These are phyloP conservation scores for Metschnikowia drakensbergensis DNA, from an alignment of 805 yeast genomes.

Conservation along the genomic window DNA sequence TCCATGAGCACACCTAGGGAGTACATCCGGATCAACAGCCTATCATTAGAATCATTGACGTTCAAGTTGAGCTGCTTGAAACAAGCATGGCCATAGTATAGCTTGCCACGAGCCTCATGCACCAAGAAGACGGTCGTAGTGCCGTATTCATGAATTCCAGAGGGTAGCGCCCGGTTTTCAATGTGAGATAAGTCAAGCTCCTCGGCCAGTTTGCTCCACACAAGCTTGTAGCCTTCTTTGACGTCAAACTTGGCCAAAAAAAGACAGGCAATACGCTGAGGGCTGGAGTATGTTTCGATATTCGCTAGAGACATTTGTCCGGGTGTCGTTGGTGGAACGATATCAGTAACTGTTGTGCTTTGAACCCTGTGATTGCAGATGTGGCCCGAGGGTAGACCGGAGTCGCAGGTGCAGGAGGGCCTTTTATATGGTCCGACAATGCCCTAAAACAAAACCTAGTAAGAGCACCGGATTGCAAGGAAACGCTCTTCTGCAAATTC, in stretches of 20 bases:
- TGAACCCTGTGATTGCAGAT: neutral
- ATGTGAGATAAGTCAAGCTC: conserved; percentile 25
- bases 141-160: conserved; percentile 37
- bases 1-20: conserved; percentile 61
- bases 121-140: conserved; percentile 30
- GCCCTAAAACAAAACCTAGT: neutral
- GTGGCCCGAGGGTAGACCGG: neutral
- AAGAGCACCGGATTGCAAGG: neutral
- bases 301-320: neutral
- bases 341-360: neutral
- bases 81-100: conserved; percentile 35
- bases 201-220: conserved; percentile 30
- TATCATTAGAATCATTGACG: conserved; percentile 13
- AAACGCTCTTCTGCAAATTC: neutral
- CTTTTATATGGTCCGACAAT: neutral
- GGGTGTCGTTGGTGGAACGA: neutral
- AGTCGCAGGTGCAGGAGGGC: neutral
- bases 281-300: conserved; percentile 1
- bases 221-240: conserved; percentile 32
- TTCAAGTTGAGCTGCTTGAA: conserved; percentile 26
- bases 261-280: conserved; percentile 29
- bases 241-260: conserved; percentile 37
- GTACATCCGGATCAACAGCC: conserved; percentile 51
- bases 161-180: conserved; percentile 39
- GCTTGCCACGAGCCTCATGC: conserved; percentile 21